Conservation (phyloP, 768 basidiomycete species). For the Lentinula sp. region DNA sequence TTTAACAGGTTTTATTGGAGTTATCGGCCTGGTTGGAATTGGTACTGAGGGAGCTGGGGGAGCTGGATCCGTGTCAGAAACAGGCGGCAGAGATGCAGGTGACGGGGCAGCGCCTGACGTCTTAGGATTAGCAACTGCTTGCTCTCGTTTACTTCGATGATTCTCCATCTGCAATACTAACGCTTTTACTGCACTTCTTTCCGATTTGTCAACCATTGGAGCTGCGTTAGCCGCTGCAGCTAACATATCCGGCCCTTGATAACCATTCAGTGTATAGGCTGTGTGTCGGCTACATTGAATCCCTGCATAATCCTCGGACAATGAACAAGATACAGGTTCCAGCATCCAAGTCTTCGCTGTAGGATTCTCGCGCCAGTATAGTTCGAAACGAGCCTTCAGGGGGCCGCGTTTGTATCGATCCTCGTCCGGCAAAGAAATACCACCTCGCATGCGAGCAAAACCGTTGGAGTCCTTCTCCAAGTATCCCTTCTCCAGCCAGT, state of each 20-base stretch:
- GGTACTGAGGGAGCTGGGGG: neutral
- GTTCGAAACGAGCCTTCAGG: neutral
- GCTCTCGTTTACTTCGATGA: neutral
- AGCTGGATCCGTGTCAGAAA: neutral
- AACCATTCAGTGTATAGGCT: neutral
- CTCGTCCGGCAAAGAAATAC: neutral
- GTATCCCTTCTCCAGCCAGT: neutral
- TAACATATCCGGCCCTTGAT: neutral
- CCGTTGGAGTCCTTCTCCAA: neutral
- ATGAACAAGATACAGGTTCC: neutral
- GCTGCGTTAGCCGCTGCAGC: neutral
- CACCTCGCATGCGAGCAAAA: neutral
- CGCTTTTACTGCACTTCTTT: neutral
- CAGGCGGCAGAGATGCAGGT: neutral
- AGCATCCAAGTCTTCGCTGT: neutral
- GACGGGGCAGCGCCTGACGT: too few relatives aligned
- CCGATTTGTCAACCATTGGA: neutral
- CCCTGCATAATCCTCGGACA: neutral
- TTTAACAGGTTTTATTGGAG: neutral
- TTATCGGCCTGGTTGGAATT: neutral
- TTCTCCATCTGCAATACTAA: neutral
- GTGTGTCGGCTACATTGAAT: neutral
- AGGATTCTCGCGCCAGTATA: neutral
- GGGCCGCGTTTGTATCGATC: neutral
- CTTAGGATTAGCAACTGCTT: neutral